Percentiles rank a stretch among this genome's conserved stretches.
Conservation (phyloP, 2,329 filamentous ascomycete genomes). For the Epichloe brachyelytri region DNA sequence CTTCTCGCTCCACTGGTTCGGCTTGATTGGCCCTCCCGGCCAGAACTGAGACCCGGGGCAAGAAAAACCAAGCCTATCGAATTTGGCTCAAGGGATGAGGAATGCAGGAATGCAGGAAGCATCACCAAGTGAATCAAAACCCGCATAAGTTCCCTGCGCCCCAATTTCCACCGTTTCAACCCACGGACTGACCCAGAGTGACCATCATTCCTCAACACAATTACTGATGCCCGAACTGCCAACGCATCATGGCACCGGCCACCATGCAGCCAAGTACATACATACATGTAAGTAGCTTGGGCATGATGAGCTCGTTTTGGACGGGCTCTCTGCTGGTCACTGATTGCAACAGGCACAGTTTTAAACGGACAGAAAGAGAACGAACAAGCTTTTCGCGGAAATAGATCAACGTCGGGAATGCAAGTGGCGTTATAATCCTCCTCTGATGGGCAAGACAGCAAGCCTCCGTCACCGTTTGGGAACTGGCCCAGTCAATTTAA, state of each 20-base stretch:
- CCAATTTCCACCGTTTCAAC: constrained; percentile 9
- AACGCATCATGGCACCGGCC: too few species aligned
- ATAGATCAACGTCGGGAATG: neutral
- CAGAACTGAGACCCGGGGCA: too few species aligned
- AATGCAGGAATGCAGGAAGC: constrained; percentile 7
- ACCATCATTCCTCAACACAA: neutral
- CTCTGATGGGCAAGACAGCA: neutral
- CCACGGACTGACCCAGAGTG: neutral
- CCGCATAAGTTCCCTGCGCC: neutral
- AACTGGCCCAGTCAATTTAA: neutral
- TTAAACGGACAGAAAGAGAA: too few species aligned
- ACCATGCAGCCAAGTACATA: too few species aligned
- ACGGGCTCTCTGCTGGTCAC: too few species aligned
- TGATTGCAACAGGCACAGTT: too few species aligned
- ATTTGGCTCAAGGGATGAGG: constrained; percentile 5
- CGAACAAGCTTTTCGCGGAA: too few species aligned
- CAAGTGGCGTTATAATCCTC: neutral
- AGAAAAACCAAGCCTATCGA: neutral
- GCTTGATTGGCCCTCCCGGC: too few species aligned
- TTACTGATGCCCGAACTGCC: neutral
- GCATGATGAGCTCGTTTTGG: too few species aligned
- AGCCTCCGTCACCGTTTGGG: too few species aligned
- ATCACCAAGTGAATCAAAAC: constrained; percentile 4
- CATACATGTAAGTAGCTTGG: too few species aligned
- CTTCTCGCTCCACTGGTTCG: too few species aligned